Evolutionary conservation across 2,329 filamentous ascomycete species (phyloP).

Genomic region (Talaromyces sp.): DNA sequence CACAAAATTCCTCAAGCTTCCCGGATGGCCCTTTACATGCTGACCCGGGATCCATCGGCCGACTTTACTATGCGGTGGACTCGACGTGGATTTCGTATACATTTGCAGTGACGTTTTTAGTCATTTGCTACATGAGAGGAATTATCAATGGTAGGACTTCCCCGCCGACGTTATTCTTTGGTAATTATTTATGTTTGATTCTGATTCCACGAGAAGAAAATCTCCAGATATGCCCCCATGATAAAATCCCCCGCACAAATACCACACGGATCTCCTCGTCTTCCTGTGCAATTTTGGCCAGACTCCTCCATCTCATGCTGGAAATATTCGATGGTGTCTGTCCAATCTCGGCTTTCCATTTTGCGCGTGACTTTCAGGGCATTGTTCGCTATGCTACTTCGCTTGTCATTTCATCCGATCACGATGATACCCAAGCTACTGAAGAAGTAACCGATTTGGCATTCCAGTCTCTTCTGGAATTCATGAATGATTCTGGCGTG

Average conservation of each 20-base stretch:
- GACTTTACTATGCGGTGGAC: conserved; percentile 19
- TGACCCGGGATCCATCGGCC: conserved; percentile 10
- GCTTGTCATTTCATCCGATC: conserved; percentile 5
- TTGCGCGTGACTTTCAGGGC: conserved; percentile 16
- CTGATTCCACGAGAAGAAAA: conserved; percentile 1
- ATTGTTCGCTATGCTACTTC: conserved; percentile 16
- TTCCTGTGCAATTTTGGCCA: conserved; percentile 12
- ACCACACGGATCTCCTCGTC: not conserved
- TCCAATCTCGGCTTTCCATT: conserved; percentile 11
- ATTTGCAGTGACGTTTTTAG: conserved; percentile 17
- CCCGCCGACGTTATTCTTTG: not conserved
- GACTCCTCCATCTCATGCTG: conserved; percentile 11
- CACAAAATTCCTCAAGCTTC: conserved; percentile 12
- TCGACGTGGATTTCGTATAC: conserved; percentile 21
- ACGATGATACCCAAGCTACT: not conserved
- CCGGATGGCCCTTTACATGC: conserved; percentile 12
- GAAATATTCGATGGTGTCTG: conserved; percentile 19
- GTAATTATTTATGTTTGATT: not conserved
- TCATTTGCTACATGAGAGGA: conserved; percentile 17
- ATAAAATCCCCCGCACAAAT: not conserved
- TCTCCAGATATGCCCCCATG: conserved; percentile 1
- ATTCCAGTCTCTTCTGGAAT: conserved; percentile 14
- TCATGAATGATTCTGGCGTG: conserved; percentile 20
- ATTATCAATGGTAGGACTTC: conserved; percentile 13
- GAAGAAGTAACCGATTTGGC: conserved; percentile 14